Conservation (phyloP, 192 early-diverging fungal genomes). For the Nowakowskiella sp. region DNA sequence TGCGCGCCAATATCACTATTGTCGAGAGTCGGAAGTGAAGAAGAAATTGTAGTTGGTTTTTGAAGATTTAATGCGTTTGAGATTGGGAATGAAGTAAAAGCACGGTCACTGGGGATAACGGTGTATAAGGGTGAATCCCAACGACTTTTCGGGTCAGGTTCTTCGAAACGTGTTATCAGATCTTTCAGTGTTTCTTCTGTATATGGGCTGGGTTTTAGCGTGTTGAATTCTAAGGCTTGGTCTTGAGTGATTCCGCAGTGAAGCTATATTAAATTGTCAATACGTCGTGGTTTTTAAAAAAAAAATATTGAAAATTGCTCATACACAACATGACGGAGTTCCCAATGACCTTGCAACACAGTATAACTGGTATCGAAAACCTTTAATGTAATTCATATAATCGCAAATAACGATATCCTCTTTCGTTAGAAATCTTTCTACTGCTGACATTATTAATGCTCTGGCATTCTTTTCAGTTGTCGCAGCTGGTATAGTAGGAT, state of each 20-base stretch:
- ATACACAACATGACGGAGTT: conserved; percentile 78
- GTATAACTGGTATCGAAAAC: conserved; percentile 94
- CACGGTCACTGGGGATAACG: conserved; percentile 68
- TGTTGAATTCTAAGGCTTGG: conserved; percentile 49
- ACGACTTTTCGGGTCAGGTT: conserved; percentile 77
- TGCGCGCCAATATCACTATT: conserved; percentile 6
- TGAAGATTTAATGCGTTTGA: too few species aligned
- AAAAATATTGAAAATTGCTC: background rate
- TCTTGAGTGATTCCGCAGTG: conserved; percentile 54
- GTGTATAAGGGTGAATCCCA: conserved; percentile 98
- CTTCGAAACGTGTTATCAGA: conserved; percentile 83
- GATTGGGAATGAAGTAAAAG: too few species aligned
- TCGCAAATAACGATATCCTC: conserved; percentile 90
- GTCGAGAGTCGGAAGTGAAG: conserved; percentile 31
- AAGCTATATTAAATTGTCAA: conserved; percentile 27
- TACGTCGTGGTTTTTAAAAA: background rate
- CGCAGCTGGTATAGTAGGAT: conserved; percentile 19
- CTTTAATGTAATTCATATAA: conserved; percentile 97
- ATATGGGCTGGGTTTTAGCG: conserved; percentile 16
- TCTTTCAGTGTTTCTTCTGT: conserved; percentile 29
- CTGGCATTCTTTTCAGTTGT: conserved; percentile 85
- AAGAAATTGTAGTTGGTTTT: conserved; percentile 50
- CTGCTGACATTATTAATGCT: conserved; percentile 75
- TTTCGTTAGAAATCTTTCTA: conserved; percentile 73
- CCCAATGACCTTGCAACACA: conserved; percentile 75